Evolutionary conservation across 495 filamentous ascomycete genomes (phyloP).

Genomic region (Penicillium taxi): DNA sequence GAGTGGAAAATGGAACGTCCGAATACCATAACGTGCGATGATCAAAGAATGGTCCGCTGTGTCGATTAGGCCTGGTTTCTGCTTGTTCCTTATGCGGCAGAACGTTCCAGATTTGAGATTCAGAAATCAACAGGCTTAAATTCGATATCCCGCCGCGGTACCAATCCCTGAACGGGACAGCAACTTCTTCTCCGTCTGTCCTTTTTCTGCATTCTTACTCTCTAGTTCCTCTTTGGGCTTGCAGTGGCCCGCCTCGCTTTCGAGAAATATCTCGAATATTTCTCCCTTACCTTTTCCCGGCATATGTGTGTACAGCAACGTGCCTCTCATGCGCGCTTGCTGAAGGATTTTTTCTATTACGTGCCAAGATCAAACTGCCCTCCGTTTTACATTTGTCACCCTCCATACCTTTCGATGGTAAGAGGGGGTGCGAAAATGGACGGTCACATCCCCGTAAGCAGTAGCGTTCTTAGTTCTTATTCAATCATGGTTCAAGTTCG

Average conservation of each 20-base stretch:
- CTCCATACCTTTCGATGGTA: slow-evolving; percentile 48
- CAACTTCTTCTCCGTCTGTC: slow-evolving; percentile 6
- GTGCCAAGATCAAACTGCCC: slow-evolving; percentile 78
- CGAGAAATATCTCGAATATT: slow-evolving; percentile 11
- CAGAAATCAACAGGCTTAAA: slow-evolving; percentile 30
- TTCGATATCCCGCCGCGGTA: slow-evolving; percentile 24
- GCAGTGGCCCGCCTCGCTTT: slow-evolving; percentile 1
- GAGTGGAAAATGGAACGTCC: slow-evolving; percentile 28
- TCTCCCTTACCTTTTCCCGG: slow-evolving; percentile 47
- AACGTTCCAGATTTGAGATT: slow-evolving; percentile 20
- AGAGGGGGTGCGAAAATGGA: slow-evolving; percentile 83
- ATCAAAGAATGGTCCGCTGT: slow-evolving; percentile 24
- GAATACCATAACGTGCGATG: slow-evolving; percentile 34
- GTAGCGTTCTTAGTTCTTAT: slow-evolving; percentile 10
- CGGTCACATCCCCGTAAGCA: slow-evolving; percentile 54
- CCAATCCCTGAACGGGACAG: slow-evolving; percentile 12
- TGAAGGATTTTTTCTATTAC: slow-evolving; percentile 84
- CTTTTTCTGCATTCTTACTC: slow-evolving; percentile 2
- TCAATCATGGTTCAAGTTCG: not conserved
- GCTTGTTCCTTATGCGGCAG: slow-evolving; percentile 24
- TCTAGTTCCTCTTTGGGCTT: not conserved
- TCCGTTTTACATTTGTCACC: slow-evolving; percentile 89
- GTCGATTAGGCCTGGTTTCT: slow-evolving; percentile 28
- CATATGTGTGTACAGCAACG: slow-evolving; percentile 99
- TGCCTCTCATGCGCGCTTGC: slow-evolving; percentile 68